phyloP scores from a whole-genome alignment of 192 early-diverging fungal genomes.

The Umbelopsis sp. region DNA sequence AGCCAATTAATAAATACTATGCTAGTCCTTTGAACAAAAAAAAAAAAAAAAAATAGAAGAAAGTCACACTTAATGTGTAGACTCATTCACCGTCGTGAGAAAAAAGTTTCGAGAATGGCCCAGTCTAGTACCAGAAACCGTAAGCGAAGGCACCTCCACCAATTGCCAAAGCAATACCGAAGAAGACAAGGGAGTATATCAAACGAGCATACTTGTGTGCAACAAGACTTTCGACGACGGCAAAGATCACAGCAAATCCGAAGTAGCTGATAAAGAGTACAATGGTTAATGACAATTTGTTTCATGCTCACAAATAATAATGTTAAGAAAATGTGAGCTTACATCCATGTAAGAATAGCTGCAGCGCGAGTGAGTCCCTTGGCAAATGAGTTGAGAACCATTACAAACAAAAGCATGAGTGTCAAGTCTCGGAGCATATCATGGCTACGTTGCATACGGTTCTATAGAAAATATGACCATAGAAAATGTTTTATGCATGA shows the following conservation, averaged over 20 bases:
- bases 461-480: neutral
- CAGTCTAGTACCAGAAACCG: constrained; percentile 6
- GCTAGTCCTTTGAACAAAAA: no score
- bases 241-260: constrained; percentile 23
- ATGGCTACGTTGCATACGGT: neutral
- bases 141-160: constrained; percentile 22
- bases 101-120: neutral
- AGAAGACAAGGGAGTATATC: constrained; percentile 23
- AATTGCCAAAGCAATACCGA: constrained; percentile 27
- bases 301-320: neutral
- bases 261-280: constrained; percentile 17
- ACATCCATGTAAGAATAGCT: constrained; percentile 39
- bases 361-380: constrained; percentile 33
- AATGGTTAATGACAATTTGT: no score
- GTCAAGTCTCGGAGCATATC: constrained; percentile 16
- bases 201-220: constrained; percentile 24
- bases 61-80: no score
- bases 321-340: constrained; percentile 22
- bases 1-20: no score
- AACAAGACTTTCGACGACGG: constrained; percentile 19
- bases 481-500: neutral
- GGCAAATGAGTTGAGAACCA: constrained; percentile 38
- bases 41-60: no score
- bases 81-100: neutral
- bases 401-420: constrained; percentile 35